Evolutionary conservation across 2,329 filamentous ascomycete species (phyloP).

Genomic region (Pseudogymnoascus sp.): DNA sequence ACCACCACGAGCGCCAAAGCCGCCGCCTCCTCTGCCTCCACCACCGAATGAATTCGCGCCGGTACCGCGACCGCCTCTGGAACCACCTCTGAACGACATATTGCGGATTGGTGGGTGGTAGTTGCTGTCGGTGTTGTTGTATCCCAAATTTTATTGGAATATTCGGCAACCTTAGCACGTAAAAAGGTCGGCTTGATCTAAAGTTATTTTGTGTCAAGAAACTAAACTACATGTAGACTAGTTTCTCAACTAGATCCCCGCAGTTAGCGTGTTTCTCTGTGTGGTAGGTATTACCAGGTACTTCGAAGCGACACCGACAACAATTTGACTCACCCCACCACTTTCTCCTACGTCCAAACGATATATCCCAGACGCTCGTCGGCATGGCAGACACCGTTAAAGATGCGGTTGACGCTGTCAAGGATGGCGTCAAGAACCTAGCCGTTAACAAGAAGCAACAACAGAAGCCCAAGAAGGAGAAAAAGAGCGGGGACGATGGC

Average conservation of each 20-base stretch:
- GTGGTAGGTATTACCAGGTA: neutral
- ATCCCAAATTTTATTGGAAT: conserved; percentile 7
- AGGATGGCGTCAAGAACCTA: conserved; percentile 52
- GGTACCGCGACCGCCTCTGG: conserved; percentile 40
- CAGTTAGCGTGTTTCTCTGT: neutral
- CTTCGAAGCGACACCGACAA: conserved; percentile 7
- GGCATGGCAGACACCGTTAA: conserved; percentile 41
- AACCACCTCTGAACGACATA: conserved; percentile 47
- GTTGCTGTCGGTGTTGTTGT: conserved; percentile 8
- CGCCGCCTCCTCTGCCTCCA: conserved; percentile 40
- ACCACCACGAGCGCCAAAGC: conserved; percentile 43
- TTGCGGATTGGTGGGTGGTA: conserved; percentile 30
- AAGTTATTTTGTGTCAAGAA: conserved; percentile 8
- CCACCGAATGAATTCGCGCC: conserved; percentile 42
- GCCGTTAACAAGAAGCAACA: conserved; percentile 37
- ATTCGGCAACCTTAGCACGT: conserved; percentile 7
- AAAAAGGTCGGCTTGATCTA: conserved; percentile 7
- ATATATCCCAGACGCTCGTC: conserved; percentile 8
- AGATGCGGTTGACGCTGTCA: conserved; percentile 39
- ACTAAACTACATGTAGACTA: neutral
- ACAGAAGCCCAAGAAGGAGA: conserved; percentile 41
- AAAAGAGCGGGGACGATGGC: conserved; percentile 38
- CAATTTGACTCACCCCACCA: conserved; percentile 9
- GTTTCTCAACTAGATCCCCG: conserved; percentile 6
- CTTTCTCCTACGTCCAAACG: neutral